Evolutionary conservation across 1,284 basidiomycete genomes (phyloP).

Genomic region (Rhodofomes roseus): DNA sequence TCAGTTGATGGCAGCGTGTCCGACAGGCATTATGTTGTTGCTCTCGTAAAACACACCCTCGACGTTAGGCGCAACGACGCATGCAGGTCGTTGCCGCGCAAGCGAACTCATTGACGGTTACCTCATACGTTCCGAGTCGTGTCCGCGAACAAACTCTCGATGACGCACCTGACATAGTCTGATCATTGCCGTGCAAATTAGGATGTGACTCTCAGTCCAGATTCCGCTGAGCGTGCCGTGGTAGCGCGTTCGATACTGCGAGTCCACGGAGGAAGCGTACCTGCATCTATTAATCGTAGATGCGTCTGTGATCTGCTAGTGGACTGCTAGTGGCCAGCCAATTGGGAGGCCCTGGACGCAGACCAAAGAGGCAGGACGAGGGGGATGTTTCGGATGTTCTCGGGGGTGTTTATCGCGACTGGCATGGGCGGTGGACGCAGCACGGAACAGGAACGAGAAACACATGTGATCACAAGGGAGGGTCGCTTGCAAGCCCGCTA

Average conservation of each 20-base stretch:
- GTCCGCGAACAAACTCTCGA: background rate
- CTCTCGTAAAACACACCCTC: background rate
- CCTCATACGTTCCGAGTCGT: background rate
- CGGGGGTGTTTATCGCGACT: background rate
- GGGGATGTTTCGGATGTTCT: background rate
- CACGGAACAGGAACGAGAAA: slow-evolving; percentile 1
- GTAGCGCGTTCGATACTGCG: background rate
- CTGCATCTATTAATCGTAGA: background rate
- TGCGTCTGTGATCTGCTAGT: background rate
- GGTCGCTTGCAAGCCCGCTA: background rate
- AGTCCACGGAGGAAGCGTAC: background rate
- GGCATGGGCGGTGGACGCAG: background rate
- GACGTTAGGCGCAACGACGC: background rate
- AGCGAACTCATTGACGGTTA: background rate
- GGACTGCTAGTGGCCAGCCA: background rate
- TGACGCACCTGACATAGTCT: background rate
- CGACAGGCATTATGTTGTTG: background rate
- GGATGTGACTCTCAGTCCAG: background rate
- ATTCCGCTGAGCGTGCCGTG: background rate
- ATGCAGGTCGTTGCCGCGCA: background rate
- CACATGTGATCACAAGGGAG: slow-evolving; percentile 9
- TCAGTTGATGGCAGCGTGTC: background rate
- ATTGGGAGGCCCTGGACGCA: background rate
- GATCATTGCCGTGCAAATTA: background rate
- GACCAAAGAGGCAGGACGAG: background rate